These are phyloP conservation scores for Gynandropsis gynandra DNA, from an alignment of 345 rosid species.

Conservation along the genomic window DNA sequence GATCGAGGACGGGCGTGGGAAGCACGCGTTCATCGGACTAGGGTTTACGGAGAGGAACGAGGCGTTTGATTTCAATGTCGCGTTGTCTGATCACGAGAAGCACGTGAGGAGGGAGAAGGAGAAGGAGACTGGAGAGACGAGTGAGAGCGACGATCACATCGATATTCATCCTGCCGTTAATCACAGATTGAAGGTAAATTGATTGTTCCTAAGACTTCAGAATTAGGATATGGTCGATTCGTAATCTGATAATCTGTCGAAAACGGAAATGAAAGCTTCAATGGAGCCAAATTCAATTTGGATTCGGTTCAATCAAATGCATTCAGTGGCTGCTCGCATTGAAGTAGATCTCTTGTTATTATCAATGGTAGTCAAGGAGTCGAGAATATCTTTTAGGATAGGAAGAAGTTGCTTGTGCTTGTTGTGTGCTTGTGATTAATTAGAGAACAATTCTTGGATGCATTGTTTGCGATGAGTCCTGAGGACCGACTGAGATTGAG, in stretches of 20 bases:
- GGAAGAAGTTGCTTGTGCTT: too few species aligned
- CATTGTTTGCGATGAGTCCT: conserved; percentile 3
- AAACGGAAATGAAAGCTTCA: background rate
- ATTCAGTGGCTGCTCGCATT: conserved; percentile 7
- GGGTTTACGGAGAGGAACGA: conserved; percentile 92
- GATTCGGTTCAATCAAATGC: conserved; percentile 5
- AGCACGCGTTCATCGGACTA: conserved; percentile 93
- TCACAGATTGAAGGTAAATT: conserved; percentile 81
- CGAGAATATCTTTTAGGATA: too few species aligned
- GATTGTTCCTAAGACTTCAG: background rate
- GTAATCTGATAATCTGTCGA: background rate
- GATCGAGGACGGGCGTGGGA: conserved; percentile 93
- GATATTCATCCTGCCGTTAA: conserved; percentile 98
- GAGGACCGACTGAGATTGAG: conserved; percentile 2
- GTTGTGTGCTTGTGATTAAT: background rate
- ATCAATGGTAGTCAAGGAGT: background rate
- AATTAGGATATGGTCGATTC: conserved; percentile 3
- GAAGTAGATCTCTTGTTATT: background rate
- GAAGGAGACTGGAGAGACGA: conserved; percentile 58
- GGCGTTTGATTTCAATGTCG: conserved; percentile 98
- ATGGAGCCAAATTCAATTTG: background rate
- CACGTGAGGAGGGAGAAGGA: conserved; percentile 73
- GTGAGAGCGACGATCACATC: conserved; percentile 56
- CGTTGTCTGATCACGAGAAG: conserved; percentile 95
- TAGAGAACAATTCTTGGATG: background rate